Evolutionary conservation across 768 basidiomycete genomes (phyloP).

Genomic region (Termitomyces sp.): DNA sequence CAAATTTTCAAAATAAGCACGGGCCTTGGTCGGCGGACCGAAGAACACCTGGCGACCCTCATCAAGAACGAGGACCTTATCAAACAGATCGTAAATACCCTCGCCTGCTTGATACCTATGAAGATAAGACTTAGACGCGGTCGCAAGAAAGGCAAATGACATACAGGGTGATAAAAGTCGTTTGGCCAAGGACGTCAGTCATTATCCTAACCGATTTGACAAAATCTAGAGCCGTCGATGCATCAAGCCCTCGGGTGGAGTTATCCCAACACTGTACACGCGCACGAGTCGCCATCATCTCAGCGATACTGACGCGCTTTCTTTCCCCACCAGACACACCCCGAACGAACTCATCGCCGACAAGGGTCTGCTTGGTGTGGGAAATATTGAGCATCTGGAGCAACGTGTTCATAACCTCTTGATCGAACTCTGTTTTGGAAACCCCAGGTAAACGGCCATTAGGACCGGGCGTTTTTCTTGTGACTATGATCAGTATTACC

Average conservation of each 20-base stretch:
- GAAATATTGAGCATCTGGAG: slow-evolving; percentile 79
- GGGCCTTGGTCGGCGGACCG: slow-evolving; percentile 68
- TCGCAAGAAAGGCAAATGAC: slow-evolving; percentile 15
- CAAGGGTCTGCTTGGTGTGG: slow-evolving; percentile 72
- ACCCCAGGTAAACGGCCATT: slow-evolving; percentile 67
- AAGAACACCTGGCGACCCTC: slow-evolving; percentile 79
- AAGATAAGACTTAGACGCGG: not conserved
- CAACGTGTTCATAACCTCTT: slow-evolving; percentile 52
- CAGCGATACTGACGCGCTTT: slow-evolving; percentile 78
- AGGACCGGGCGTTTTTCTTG: slow-evolving; percentile 64
- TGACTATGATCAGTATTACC: slow-evolving; percentile 1
- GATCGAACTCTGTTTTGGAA: slow-evolving; percentile 51
- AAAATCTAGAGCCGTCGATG: slow-evolving; percentile 86
- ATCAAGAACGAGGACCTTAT: slow-evolving; percentile 83
- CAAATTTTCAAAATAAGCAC: slow-evolving; percentile 69
- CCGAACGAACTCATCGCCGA: slow-evolving; percentile 84
- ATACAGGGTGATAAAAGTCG: slow-evolving; percentile 74
- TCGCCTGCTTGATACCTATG: slow-evolving; percentile 76
- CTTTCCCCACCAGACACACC: slow-evolving; percentile 78
- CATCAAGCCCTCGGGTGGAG: slow-evolving; percentile 75
- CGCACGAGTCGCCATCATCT: slow-evolving; percentile 81
- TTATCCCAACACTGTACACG: slow-evolving; percentile 83
- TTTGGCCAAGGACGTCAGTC: slow-evolving; percentile 78
- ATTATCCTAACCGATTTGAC: slow-evolving; percentile 71
- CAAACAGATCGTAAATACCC: slow-evolving; percentile 71